Evolutionary conservation across 371 early-diverging fungal species (phyloP), one percentile per base, ranked within the genome.

Genomic region (Zancudomyces culisetae): DNA sequence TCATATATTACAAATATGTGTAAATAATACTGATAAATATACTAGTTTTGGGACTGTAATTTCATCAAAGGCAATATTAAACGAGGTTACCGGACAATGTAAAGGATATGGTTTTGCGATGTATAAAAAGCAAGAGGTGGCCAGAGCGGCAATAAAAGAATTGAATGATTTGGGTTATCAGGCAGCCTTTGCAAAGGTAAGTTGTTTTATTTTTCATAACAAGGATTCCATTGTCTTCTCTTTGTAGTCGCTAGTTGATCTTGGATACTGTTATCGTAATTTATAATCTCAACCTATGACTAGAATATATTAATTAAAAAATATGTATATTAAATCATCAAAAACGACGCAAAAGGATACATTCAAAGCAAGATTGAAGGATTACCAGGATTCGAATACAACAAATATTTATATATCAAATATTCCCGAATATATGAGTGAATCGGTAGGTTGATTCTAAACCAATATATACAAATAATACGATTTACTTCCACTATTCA

Each of bases 21-120:
- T 35, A 35, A 10, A 15, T 10, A 10, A 35, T 35, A 35, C 35
- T 10, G 6, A 15, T 35, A 15, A 10, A 35, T 35, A 35, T 35
- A 35, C 15, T 48, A 84, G 83, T 6, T 88, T 72, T 57, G 93
- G 93, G n/a, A 60, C 60, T 3, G 79, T 92, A 30, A 61, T 78
- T 42, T 87, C 90, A 42, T 79, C 81, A 48, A 92, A 90, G 55
- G 77, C 85, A 3, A 89, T 90, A 35, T 67, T 87, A 41, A 83
- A 90, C 60, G 79, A 76, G 53, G 72, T 70, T 45, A 77, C 86
- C 4, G 78, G 80, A 35, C 74, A 77, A 56, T 92, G 93, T 61
- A 85, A 85, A 64, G 90, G 90, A 0, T 87, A 82, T 62, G 93
- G 93, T 3, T 92, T 92, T 58, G 87, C 87, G 21, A 78, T 88